These are phyloP conservation scores for Leccinum subtestaceum DNA, from an alignment of 768 basidiomycete species.

Conservation along the genomic window DNA sequence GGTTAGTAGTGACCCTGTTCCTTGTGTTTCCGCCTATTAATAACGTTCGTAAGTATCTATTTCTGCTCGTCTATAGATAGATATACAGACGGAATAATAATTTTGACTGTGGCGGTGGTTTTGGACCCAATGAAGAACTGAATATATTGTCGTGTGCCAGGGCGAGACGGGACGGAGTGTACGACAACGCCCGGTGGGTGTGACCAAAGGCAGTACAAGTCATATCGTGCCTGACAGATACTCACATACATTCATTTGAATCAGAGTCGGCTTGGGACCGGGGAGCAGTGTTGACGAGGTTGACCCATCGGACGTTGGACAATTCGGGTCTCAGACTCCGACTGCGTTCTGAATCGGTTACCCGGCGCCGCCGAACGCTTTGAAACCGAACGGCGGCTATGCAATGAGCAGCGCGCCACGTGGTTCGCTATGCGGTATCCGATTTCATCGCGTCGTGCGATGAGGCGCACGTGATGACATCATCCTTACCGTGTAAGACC, in stretches of 20 bases:
- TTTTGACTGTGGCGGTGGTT: background rate
- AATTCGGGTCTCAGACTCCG: background rate
- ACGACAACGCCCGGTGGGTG: background rate
- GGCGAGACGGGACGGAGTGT: background rate
- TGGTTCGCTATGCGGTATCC: background rate
- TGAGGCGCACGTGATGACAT: constrained; percentile 7
- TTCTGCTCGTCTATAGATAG: constrained; percentile 2
- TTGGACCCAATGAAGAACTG: background rate
- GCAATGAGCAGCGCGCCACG: background rate
- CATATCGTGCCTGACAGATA: background rate
- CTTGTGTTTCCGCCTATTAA: background rate
- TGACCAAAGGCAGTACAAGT: background rate
- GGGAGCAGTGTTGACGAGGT: background rate
- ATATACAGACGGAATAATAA: background rate
- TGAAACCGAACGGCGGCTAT: background rate
- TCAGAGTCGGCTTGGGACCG: background rate
- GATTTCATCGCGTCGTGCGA: constrained; percentile 10
- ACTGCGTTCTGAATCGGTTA: background rate
- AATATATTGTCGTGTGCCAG: background rate
- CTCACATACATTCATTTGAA: background rate
- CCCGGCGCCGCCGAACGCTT: background rate
- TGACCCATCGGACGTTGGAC: background rate
- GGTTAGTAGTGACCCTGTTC: background rate
- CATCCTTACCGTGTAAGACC: constrained; percentile 7
- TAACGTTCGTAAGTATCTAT: background rate